Evolutionary conservation across 2,329 filamentous ascomycete genomes (phyloP).

Genomic region (Epichloe glyceriae): DNA sequence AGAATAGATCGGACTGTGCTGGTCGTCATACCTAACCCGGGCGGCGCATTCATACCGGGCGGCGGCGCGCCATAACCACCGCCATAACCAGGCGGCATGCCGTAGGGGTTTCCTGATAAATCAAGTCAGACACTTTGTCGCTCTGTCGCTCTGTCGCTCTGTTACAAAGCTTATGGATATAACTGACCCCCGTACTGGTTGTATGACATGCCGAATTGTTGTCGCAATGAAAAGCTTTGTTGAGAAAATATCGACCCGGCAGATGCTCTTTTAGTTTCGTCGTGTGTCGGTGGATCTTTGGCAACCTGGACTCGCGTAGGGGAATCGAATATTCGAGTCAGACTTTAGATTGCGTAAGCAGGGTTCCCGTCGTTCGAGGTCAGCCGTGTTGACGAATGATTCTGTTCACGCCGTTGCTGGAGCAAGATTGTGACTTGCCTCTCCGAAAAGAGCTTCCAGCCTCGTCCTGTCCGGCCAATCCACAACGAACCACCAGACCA

Average conservation of each 20-base stretch:
- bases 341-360: too few species aligned
- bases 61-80: constrained; percentile 45
- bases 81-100: constrained; percentile 60
- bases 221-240: background rate
- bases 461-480: background rate
- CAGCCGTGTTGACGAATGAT: background rate
- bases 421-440: background rate
- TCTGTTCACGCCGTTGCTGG: background rate
- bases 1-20: background rate
- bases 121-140: background rate
- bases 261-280: background rate
- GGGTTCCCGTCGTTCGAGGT: background rate
- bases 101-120: constrained; percentile 44
- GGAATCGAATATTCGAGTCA: background rate
- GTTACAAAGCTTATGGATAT: background rate
- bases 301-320: background rate
- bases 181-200: constrained; percentile 45
- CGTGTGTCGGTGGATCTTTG: background rate
- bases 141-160: background rate
- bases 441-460: background rate
- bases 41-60: constrained; percentile 63
- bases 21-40: constrained; percentile 61
- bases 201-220: constrained; percentile 35
- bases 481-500: background rate
- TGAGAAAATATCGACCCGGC: background rate